Evolutionary conservation across 768 basidiomycete species (phyloP), one percentile per base, ranked within the genome.

Genomic region (Kwoniella sp.): DNA sequence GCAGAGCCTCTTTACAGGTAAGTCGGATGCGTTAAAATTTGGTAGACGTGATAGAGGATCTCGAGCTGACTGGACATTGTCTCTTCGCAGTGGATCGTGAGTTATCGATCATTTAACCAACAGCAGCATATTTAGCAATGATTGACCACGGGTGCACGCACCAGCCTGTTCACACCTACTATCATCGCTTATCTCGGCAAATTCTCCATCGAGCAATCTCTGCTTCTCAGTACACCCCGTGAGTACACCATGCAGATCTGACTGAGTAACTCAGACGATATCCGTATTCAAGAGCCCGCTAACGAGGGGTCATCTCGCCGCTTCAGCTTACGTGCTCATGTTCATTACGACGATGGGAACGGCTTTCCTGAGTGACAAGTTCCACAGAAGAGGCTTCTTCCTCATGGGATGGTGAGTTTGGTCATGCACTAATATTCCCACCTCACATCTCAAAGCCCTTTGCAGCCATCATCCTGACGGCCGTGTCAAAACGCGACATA

Each of bases 101-200:
- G 62, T 52, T 6, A 26, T 49, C 25, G 19, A 7, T 17, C 17
- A 47, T 47, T 7, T 19, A 17, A 5, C 46, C 46, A 7, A n/a
- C n/a, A n/a, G n/a, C n/a, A n/a, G n/a, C n/a, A n/a, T n/a, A n/a
- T n/a, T n/a, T n/a, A n/a, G n/a, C n/a, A n/a, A n/a, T n/a, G n/a
- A n/a, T n/a, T n/a, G n/a, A n/a, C n/a, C n/a, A n/a, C n/a, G n/a
- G n/a, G n/a, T n/a, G n/a, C n/a, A n/a, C n/a, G n/a, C n/a, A 19
- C 7, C 36, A 67, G 68, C 21, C 70, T 89, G 68, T 91, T 91
- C 78, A 81, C 86, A 6, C 90, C 90, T 3, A 87, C 87, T 3
- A 89, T 91, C 76, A 85, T 91, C 54, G 65, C 85, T 33, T 85
- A 85, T 2, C 82, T 90, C 15, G 87, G 87, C 13, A 77, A 54